A percentile compares a stretch with the other conserved stretches of the same genome.
These are phyloP conservation scores for Gonium pectorale DNA, from an alignment of 139 green algal genomes.

Conservation along the genomic window DNA sequence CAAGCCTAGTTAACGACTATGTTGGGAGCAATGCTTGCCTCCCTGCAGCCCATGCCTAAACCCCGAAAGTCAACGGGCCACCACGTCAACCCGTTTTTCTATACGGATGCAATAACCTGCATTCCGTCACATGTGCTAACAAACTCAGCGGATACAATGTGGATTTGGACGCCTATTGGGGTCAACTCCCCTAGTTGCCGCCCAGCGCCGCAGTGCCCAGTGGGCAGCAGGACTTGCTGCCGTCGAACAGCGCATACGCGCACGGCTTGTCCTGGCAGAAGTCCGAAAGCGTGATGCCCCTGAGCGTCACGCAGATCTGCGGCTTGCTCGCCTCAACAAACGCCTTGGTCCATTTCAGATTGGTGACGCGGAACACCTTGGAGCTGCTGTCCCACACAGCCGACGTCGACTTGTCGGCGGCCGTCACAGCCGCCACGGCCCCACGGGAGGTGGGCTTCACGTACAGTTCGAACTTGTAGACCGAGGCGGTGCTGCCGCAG, in stretches of 20 bases:
- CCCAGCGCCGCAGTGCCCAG: background rate
- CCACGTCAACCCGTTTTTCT: too few species aligned
- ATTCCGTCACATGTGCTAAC: too few species aligned
- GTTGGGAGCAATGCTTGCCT: too few species aligned
- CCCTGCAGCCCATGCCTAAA: too few species aligned
- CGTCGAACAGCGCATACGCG: background rate
- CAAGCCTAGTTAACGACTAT: too few species aligned
- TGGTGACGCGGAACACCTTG: slow-evolving; percentile 12
- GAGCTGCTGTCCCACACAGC: background rate
- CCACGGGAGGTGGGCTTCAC: background rate
- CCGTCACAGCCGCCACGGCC: background rate
- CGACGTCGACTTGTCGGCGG: background rate
- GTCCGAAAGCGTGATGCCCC: background rate
- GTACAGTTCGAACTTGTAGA: background rate
- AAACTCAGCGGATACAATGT: too few species aligned
- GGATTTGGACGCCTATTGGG: too few species aligned
- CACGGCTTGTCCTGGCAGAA: background rate
- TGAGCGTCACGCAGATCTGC: background rate
- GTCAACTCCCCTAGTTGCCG: too few species aligned
- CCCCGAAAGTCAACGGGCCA: too few species aligned
- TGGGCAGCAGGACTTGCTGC: background rate
- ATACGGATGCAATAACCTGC: too few species aligned
- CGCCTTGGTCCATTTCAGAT: background rate
- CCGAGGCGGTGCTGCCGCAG: background rate
- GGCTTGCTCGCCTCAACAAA: background rate